Base-by-base conservation (phyloP, 2,329 filamentous ascomycete species). In the Fonsecaea pedrosoi region DNA sequence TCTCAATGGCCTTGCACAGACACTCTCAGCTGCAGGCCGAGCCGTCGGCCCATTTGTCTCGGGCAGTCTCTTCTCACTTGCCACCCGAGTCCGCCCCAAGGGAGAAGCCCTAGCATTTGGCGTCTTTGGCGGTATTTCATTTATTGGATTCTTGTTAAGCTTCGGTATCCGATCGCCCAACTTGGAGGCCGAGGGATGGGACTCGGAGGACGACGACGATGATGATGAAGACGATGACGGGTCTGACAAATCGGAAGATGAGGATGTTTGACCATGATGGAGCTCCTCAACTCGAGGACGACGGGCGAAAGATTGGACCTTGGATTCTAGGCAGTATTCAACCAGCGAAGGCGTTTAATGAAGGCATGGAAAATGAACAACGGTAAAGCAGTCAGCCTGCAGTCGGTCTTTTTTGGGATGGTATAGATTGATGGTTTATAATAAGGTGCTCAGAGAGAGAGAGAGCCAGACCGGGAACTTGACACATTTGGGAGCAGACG, bases 1-100 rank as follows among this genome's bases (percentile, higher is more conserved):
- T 0, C 84, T 99, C 32, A 97, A 99, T 75, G 95, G 95, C 9
- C 86, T 98, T 37, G 95, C 95, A 0, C 95, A 99, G 78, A 97
- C 93, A 0, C 87, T 99, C 0, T 96, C 92, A 0, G 95, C 95
- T 0, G 92, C 92, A 0, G 95, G 95, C 8, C 89, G 95, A 67
- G 93, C 94, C 53, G 86, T 92, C 0, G 95, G 95, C 0, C 95
- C 95, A 0, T 94, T 98, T 71, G 82, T 96, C 0, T 95, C 93
- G 0, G 95, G 95, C 0, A 89, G 89, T 0, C 82, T 99, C 0
- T 99, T 96, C 77, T 92, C 92, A 0, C 82, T 94, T 0, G 90
- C 92, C 0, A 90, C 88, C 0, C 85, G 86, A 57, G 84, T 97
- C 4, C 82, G 85, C 10, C 91, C 89, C 2, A 95, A 93, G 74